Evolutionary conservation across 176 grass and related monocot genomes (phyloP).

Genomic region (Phyllostachys edulis): DNA sequence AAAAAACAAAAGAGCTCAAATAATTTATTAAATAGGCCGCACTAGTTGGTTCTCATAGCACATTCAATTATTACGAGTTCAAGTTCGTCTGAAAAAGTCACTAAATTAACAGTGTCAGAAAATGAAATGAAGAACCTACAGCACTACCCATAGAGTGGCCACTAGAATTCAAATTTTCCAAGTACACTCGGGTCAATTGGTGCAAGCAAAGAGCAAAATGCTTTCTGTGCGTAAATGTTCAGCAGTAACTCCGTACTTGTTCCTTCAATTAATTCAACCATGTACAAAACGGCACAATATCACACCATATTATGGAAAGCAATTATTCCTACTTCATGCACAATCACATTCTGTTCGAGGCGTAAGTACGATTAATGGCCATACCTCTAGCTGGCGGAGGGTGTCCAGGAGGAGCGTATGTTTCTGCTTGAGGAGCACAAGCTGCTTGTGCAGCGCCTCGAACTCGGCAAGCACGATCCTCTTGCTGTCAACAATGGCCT

Average conservation of each 20-base stretch:
- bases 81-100: conserved; percentile 29
- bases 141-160: not conserved
- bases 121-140: conserved; percentile 14
- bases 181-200: not conserved
- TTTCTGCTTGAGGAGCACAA: conserved; percentile 76
- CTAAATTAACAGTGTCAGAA: not conserved
- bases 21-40: not conserved
- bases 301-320: too few relatives aligned
- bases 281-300: too few relatives aligned
- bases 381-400: too few relatives aligned
- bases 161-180: not conserved
- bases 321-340: too few relatives aligned
- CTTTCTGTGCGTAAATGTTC: not conserved
- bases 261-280: conserved; percentile 23
- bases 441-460: conserved; percentile 76
- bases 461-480: conserved; percentile 78
- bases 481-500: conserved; percentile 71
- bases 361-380: too few relatives aligned
- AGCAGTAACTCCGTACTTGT: conserved; percentile 14
- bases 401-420: conserved; percentile 55
- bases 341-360: too few relatives aligned
- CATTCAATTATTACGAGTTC: conserved; percentile 2
- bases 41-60: not conserved
- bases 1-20: not conserved
- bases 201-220: conserved; percentile 20